Conservation (phyloP, 2,329 filamentous ascomycete genomes). For the Tolypocladium album region DNA sequence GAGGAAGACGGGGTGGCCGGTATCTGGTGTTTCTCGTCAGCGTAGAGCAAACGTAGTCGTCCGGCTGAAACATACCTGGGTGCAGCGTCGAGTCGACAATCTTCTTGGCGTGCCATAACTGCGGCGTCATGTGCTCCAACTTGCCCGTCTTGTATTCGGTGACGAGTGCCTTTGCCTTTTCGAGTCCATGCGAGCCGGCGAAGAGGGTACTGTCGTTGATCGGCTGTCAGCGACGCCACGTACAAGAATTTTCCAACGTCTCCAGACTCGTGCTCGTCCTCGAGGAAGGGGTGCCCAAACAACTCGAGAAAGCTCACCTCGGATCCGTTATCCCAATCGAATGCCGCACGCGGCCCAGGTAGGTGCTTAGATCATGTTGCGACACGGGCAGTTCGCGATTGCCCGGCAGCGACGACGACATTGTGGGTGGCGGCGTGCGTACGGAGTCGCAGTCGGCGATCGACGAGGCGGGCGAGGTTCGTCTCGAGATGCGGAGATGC, state of each 20-base stretch:
- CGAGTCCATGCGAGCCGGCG: slow-evolving; percentile 65
- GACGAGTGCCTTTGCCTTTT: slow-evolving; percentile 74
- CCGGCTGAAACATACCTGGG: slow-evolving; percentile 52
- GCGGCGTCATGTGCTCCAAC: slow-evolving; percentile 69
- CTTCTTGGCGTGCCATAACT: slow-evolving; percentile 94
- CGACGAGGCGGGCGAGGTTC: background rate
- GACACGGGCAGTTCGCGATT: slow-evolving; percentile 78
- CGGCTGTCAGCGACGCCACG: slow-evolving; percentile 1
- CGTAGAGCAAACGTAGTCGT: background rate
- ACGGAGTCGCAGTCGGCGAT: background rate
- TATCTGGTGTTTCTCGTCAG: slow-evolving; percentile 49
- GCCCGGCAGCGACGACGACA: slow-evolving; percentile 58
- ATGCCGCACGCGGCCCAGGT: slow-evolving; percentile 90
- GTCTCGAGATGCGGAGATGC: background rate
- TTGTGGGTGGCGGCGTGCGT: slow-evolving; percentile 16
- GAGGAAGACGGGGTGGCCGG: slow-evolving; percentile 80
- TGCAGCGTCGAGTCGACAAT: slow-evolving; percentile 93
- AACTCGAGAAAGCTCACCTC: slow-evolving; percentile 54
- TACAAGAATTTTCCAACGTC: background rate
- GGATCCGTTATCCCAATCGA: slow-evolving; percentile 86
- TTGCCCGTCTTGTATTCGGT: slow-evolving; percentile 80
- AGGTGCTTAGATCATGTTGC: slow-evolving; percentile 84
- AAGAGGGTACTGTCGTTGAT: slow-evolving; percentile 62
- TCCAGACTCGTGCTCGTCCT: background rate
- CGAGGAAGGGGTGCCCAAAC: background rate